These are phyloP conservation scores for Elaeis guineensis DNA, from an alignment of 176 grass and related monocot species.

Conservation along the genomic window DNA sequence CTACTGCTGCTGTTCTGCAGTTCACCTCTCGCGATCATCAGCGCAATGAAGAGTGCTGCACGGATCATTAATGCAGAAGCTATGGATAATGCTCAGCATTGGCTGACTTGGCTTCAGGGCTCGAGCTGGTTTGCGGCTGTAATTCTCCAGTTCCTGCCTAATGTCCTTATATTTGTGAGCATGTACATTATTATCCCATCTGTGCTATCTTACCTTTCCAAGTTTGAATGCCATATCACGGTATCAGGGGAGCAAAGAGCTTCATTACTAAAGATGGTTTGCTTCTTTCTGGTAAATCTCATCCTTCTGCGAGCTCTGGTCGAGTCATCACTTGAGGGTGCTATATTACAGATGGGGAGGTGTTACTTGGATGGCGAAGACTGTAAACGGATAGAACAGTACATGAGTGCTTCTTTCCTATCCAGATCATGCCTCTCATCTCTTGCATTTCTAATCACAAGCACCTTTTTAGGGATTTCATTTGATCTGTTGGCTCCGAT, in stretches of 20 bases:
- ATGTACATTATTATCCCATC: conserved; percentile 99
- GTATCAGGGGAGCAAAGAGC: conserved; percentile 94
- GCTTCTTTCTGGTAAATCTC: conserved; percentile 98
- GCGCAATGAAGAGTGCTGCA: conserved; percentile 75
- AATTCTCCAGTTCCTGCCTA: conserved; percentile 88
- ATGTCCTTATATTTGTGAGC: conserved; percentile 89
- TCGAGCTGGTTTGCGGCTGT: conserved; percentile 95
- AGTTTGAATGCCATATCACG: conserved; percentile 94
- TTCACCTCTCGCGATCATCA: conserved; percentile 81
- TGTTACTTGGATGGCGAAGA: conserved; percentile 81
- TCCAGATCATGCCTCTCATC: conserved; percentile 92
- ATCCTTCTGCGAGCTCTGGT: conserved; percentile 82
- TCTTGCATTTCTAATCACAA: conserved; percentile 85
- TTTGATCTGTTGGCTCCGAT: conserved; percentile 92
- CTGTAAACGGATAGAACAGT: conserved; percentile 86
- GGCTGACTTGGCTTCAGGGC: conserved; percentile 81
- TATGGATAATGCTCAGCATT: conserved; percentile 86
- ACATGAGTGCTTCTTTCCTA: conserved; percentile 93
- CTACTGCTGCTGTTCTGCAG: conserved; percentile 94
- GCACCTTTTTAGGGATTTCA: conserved; percentile 95
- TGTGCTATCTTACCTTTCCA: conserved; percentile 77
- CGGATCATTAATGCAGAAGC: conserved; percentile 95
- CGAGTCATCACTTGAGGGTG: conserved; percentile 87
- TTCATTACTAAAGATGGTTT: conserved; percentile 97
- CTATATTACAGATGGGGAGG: conserved; percentile 77